Percentiles rank a stretch among this genome's conserved stretches.
These are phyloP conservation scores for Microthlaspi erraticum DNA, from an alignment of 345 rosid species.

Conservation along the genomic window DNA sequence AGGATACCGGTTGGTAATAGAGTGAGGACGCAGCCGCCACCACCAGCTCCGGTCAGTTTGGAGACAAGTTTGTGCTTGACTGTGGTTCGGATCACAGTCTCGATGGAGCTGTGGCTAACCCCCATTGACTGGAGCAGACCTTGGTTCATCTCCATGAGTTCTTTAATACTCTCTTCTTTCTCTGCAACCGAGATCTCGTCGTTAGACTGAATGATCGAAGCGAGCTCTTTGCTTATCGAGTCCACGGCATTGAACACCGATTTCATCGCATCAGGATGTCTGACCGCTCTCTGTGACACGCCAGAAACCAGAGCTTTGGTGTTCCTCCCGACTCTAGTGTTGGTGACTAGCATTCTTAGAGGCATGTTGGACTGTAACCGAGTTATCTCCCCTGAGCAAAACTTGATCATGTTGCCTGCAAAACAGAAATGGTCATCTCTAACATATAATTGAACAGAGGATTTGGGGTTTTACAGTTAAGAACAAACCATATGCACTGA, in stretches of 20 bases:
- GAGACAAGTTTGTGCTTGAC: constrained; percentile 80
- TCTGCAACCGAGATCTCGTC: constrained; percentile 56
- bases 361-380: constrained; percentile 64
- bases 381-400: constrained; percentile 72
- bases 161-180: constrained; percentile 75
- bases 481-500: constrained; percentile 93
- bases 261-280: constrained; percentile 76
- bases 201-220: constrained; percentile 58
- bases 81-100: constrained; percentile 74
- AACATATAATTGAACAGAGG: not conserved
- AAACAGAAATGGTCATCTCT: constrained; percentile 7
- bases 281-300: constrained; percentile 72
- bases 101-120: constrained; percentile 85
- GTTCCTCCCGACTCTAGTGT: constrained; percentile 87
- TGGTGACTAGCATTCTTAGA: constrained; percentile 84
- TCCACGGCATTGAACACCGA: constrained; percentile 81
- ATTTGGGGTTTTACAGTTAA: constrained; percentile 29
- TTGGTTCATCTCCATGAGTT: constrained; percentile 93
- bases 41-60: constrained; percentile 96
- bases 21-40: constrained; percentile 93
- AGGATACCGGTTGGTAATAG: constrained; percentile 87
- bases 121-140: constrained; percentile 93
- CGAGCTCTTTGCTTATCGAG: constrained; percentile 73
- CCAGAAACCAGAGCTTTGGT: constrained; percentile 91
- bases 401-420: constrained; percentile 91